Evolutionary conservation across 2,329 filamentous ascomycete species (phyloP).

Genomic region (Hypocrella siamensis): DNA sequence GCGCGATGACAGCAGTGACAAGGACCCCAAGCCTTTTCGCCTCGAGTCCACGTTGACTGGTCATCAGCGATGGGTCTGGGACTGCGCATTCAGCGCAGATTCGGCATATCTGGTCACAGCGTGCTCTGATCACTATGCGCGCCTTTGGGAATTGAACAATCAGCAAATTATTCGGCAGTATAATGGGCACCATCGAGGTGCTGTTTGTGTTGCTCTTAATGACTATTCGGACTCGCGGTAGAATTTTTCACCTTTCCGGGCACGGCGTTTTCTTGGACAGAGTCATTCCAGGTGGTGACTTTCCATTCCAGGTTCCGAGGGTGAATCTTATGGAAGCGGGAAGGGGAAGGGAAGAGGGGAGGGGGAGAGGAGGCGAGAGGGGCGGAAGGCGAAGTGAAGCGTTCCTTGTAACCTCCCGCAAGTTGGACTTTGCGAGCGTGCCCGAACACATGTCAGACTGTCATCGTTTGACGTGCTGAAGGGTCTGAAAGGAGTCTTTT

Average conservation of each 20-base stretch:
- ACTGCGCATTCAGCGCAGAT: constrained; percentile 88
- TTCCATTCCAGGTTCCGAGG: no score
- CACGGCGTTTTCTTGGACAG: not conserved
- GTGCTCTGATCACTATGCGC: constrained; percentile 83
- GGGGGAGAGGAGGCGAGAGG: no score
- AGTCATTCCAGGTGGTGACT: no score
- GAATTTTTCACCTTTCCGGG: not conserved
- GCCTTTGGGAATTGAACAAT: constrained; percentile 75
- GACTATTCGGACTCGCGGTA: constrained; percentile 53
- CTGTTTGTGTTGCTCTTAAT: constrained; percentile 84
- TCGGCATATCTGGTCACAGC: constrained; percentile 87
- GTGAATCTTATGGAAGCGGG: no score
- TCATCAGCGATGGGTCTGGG: constrained; percentile 95
- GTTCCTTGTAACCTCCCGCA: no score
- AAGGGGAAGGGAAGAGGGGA: no score
- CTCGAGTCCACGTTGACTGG: constrained; percentile 77
- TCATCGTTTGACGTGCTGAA: no score
- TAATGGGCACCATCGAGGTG: constrained; percentile 83
- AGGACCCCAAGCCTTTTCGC: constrained; percentile 46
- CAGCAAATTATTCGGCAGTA: constrained; percentile 90
- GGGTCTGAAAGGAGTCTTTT: no score
- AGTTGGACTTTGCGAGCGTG: no score
- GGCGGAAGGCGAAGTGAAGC: no score
- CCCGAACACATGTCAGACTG: no score
- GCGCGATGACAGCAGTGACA: constrained; percentile 14